Evolutionary conservation across 768 basidiomycete species (phyloP), one percentile per base, ranked within the genome.

Genomic region (Wakefieldia striispora): DNA sequence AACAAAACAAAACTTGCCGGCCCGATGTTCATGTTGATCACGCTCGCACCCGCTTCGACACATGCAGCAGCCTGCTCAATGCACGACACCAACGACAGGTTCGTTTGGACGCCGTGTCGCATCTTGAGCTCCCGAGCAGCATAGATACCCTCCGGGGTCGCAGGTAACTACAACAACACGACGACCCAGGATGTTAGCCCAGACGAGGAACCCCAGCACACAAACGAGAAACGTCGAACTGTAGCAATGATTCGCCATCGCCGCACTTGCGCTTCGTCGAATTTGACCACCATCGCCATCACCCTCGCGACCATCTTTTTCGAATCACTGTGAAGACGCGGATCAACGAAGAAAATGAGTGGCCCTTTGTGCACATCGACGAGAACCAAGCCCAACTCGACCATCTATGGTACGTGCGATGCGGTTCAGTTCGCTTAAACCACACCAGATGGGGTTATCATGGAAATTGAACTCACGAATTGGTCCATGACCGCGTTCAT

Each of bases 11-110:
- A 19, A 62, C 80, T 67, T 48, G 83, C 84, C 53, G 67, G 66
- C 23, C 67, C 69, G 43, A 82, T 74, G 34, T 75, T 68, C 57
- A 85, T 73, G 23, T 75, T 78, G 26, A 84, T 65, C 40, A 73
- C 63, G 6, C 69, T 67, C 17, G 77, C 75, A 3, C 74, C 73
- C 7, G 81, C 74, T 55, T 79, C 78, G 23, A 75, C 74, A 50
- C 84, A 85, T 3, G 72, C 71, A n/a, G 70, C 70, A 6, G 78
- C 81, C 50, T 86, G 84, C 27, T 70, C 56, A n/a, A 83, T 66
- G 29, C 70, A 71, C 4, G 79, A 72, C n/a, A 83, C 82, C 40
- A 77, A 57, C 34, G 70, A 70, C 34, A 86, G 62, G 60, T 83
- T 80, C 19, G 76, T 76, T 19, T 72, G 66, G 26, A 83, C 75